Percentiles rank a stretch among this genome's conserved stretches.
These are phyloP conservation scores for Piloderma croceum DNA, from an alignment of 768 basidiomycete genomes.

Conservation along the genomic window DNA sequence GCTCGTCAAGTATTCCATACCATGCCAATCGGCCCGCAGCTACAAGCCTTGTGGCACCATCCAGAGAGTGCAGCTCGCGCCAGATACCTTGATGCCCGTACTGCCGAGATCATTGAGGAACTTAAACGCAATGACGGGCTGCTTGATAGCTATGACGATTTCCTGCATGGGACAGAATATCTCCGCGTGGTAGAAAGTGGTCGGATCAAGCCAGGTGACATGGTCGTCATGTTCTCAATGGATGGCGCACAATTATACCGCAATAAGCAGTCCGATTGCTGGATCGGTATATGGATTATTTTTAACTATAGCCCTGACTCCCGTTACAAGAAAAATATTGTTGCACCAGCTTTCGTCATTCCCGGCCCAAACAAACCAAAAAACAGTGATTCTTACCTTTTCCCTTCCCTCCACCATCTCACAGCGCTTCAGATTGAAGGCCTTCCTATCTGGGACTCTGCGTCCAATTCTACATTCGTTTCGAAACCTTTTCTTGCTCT, in stretches of 20 bases:
- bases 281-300: conserved; percentile 29
- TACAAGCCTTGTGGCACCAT: conserved; percentile 3
- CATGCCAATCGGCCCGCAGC: conserved; percentile 1
- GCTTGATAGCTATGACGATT: conserved; percentile 2
- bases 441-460: background rate
- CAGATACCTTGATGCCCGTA: conserved; percentile 3
- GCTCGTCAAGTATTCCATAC: conserved; percentile 3
- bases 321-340: conserved; percentile 24
- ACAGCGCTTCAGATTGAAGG: conserved; percentile 17
- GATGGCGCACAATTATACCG: conserved; percentile 27
- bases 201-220: conserved; percentile 7
- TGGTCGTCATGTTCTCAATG: conserved; percentile 16
- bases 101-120: conserved; percentile 3
- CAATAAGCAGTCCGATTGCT: conserved; percentile 27
- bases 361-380: conserved; percentile 27
- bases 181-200: conserved; percentile 1
- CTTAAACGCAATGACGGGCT: background rate
- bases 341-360: conserved; percentile 13
- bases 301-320: conserved; percentile 16
- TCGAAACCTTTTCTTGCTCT: conserved; percentile 1
- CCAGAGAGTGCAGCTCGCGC: background rate
- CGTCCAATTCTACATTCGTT: background rate
- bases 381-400: conserved; percentile 28
- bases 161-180: conserved; percentile 5
- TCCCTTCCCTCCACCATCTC: conserved; percentile 24